Evolutionary conservation across 176 grass and related monocot genomes (phyloP).

Genomic region (Chrysopogon serrulatus): DNA sequence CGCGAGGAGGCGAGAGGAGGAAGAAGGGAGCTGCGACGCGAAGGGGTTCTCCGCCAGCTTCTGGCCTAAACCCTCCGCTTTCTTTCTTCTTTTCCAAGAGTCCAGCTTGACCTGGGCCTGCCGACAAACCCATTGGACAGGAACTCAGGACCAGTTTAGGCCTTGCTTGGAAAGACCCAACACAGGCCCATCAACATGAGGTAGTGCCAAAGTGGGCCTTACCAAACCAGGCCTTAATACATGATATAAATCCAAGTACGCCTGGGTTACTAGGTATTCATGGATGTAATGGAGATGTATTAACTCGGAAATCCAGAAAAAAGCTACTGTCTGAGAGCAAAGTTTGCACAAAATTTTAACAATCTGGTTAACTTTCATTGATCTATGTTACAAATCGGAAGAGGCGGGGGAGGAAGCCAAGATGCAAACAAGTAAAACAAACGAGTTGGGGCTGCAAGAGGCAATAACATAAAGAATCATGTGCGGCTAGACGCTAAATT

Average conservation of each 20-base stretch:
- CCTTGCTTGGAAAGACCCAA: background rate
- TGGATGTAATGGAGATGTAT: no score
- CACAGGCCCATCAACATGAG: background rate
- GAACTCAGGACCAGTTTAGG: background rate
- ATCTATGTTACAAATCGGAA: conserved; percentile 24
- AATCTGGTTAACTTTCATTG: conserved; percentile 2
- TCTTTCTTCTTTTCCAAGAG: conserved; percentile 27
- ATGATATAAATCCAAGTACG: background rate
- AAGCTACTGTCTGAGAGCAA: background rate
- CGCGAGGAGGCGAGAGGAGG: background rate
- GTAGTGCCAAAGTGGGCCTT: background rate
- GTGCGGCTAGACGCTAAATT: background rate
- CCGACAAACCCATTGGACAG: background rate
- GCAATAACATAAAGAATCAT: conserved; percentile 17
- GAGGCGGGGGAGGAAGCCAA: background rate
- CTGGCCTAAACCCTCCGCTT: conserved; percentile 5
- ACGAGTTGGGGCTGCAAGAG: background rate
- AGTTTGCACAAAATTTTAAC: background rate
- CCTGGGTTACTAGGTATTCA: no score
- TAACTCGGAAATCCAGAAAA: background rate
- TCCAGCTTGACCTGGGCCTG: background rate
- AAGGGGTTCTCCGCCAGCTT: background rate
- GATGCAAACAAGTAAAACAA: background rate
- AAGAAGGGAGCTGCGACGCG: background rate
- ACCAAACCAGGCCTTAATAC: background rate